phyloP scores from a whole-genome alignment of 2,329 filamentous ascomycete genomes.

The Fusarium penzigii region DNA sequence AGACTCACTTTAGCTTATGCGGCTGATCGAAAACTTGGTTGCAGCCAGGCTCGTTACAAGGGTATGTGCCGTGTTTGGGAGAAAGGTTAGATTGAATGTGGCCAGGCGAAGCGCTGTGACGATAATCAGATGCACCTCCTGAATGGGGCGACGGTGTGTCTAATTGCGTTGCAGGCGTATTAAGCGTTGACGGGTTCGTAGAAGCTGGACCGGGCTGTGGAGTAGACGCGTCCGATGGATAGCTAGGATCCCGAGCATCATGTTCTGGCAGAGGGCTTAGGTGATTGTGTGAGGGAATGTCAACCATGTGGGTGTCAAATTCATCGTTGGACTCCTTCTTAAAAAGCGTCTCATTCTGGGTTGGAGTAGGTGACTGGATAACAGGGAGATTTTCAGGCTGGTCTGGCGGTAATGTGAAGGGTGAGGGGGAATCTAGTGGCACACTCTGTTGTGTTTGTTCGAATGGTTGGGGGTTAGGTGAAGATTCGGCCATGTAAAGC shows the following conservation, averaged over 20 bases:
- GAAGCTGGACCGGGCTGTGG: constrained; percentile 41
- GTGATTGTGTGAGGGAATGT: constrained; percentile 26
- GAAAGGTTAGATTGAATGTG: constrained; percentile 27
- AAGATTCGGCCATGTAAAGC: constrained; percentile 32
- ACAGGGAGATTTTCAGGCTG: constrained; percentile 24
- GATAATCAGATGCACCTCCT: constrained; percentile 35
- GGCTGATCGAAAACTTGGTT: constrained; percentile 54
- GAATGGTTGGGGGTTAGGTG: constrained; percentile 16
- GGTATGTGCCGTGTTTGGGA: constrained; percentile 32
- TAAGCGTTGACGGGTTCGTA: constrained; percentile 43
- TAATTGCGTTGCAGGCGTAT: constrained; percentile 50
- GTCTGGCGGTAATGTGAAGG: constrained; percentile 24
- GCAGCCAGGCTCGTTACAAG: constrained; percentile 40
- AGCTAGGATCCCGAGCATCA: constrained; percentile 33
- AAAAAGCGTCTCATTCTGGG: constrained; percentile 19
- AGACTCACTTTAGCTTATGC: constrained; percentile 58
- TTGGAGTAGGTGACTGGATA: constrained; percentile 31
- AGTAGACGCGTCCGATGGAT: constrained; percentile 45
- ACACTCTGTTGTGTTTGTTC: constrained; percentile 14
- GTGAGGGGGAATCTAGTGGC: constrained; percentile 28
- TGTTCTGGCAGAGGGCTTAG: constrained; percentile 27
- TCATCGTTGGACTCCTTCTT: constrained; percentile 21
- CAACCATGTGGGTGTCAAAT: constrained; percentile 25
- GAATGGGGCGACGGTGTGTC: constrained; percentile 45
- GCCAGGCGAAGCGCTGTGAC: constrained; percentile 39